Base-by-base conservation (phyloP, 108 stramenopile species). In the Nitzschia putrida region DNA sequence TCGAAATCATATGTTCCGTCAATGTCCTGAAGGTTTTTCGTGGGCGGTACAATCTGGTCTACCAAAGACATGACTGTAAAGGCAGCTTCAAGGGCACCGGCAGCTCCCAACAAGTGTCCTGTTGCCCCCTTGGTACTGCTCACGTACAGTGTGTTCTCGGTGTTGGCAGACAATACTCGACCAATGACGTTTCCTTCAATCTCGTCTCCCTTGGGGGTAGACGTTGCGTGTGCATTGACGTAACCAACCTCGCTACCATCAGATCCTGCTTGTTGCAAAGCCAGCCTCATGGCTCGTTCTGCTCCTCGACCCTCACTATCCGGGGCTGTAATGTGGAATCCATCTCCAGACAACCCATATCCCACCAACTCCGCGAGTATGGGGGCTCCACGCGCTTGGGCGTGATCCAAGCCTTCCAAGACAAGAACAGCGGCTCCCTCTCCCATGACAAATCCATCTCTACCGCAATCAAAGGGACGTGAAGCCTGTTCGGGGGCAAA, bases 391-490 rank as follows among this genome's bases (percentile, higher is more conserved):
- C 99, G 84, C 49, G 81, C 80, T 73, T 83, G 68, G 3, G 99
- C 99, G 56, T 90, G 90, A 56, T 93, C 94, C 66, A 94, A 64
- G n/a, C 84, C 86, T 79, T 99, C 99, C 7, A 99, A 72, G 10
- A 98, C 75, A 12, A 99, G 71, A 11, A 98, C 96, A 40, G 97
- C 99, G 1, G 97, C 92, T 25, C 99, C 99, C 77, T 99, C 99
- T 21, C 95, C 99, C 97, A 99, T 98, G 70, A 99, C 85, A 66
- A 99, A 99, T 21, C 99, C 99, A 37, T 87, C 93, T 20, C 99
- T 76, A 53, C 83, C 84, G 25, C 80, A 77, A 82, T 97, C 97
- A 70, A 99, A 99, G 13, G 98, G 98, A 12, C 96, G 69, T 18
- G 91, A 92, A 0, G 87, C 68, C 29, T 65, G 21, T 0, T 50